Evolutionary conservation across 257 asterid species (phyloP).

Genomic region (Buddleja alternifolia): DNA sequence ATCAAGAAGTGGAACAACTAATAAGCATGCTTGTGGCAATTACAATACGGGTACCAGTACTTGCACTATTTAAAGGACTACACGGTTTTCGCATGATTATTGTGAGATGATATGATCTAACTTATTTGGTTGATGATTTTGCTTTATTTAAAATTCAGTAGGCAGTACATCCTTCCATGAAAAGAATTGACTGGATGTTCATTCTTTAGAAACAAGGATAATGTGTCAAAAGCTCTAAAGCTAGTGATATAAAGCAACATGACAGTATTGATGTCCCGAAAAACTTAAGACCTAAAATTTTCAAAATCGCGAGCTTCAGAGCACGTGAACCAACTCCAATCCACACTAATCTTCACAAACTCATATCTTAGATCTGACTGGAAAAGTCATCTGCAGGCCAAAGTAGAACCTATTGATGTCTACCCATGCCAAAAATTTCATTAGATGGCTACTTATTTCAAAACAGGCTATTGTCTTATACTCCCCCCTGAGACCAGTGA

Average conservation of each 20-base stretch:
- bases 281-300: background rate
- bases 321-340: background rate
- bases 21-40: background rate
- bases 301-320: background rate
- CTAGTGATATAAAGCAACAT: background rate
- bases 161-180: background rate
- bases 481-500: background rate
- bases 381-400: background rate
- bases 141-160: background rate
- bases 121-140: background rate
- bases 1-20: background rate
- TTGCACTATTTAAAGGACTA: slow-evolving; percentile 1
- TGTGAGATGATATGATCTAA: background rate
- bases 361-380: background rate
- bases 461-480: background rate
- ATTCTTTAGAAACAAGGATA: background rate
- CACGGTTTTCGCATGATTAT: background rate
- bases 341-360: slow-evolving; percentile 1
- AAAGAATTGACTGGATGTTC: background rate
- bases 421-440: background rate
- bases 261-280: background rate
- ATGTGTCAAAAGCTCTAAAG: background rate
- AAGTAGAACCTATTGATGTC: slow-evolving; percentile 12
- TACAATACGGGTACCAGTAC: background rate
- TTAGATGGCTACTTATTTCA: background rate